Evolutionary conservation across 2,329 filamentous ascomycete genomes (phyloP), one percentile per base, ranked within the genome.

Genomic region (Diplodia seriata): DNA sequence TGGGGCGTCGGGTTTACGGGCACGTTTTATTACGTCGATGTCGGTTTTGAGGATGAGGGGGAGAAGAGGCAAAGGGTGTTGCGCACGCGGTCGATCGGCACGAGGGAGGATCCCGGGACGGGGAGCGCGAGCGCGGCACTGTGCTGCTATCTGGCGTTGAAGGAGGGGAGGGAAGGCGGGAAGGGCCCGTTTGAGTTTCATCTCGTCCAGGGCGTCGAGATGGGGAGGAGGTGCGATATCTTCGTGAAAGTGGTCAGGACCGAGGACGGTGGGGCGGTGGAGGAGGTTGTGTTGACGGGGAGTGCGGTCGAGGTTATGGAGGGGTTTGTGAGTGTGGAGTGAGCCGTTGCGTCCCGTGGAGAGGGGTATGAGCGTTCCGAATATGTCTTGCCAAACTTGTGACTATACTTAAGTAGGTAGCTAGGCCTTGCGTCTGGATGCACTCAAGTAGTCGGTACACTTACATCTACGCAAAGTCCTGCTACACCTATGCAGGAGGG

Each of bases 71-170:
- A 31, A 11, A n/a, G 23, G 23, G 23, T 51, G 43, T 72, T 91
- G 26, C 82, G 87, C 63, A 85, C 89, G 8, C 82, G 90, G 61
- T 89, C 91, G 87, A 82, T 91, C 47, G 80, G 79, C 1, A 70
- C 73, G 11, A 71, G 81, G 9, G 84, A 86, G 72, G 83, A 85
- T 73, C 79, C 84, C 4, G 84, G 82, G 1, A 85, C 83, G 6
- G 84, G 84, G 4, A 83, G 81, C 69, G 83, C 82, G n/a, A 82
- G 82, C 55, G 82, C 81, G 69, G 81, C 79, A 33, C 71, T 85
- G 64, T 77, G 77, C 9, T 79, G 77, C 29, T 82, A 82, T 70
- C 73, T 83, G 53, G 80, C 81, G 15, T 68, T 84, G 70, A 76
- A 77, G 61, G 73, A 81, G 68, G 76, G 77, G 73, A 20, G 1